A percentile compares a stretch with the other conserved stretches of the same genome.
phyloP scores from a whole-genome alignment of 306 rosid species.

The Dalbergia oliveri region DNA sequence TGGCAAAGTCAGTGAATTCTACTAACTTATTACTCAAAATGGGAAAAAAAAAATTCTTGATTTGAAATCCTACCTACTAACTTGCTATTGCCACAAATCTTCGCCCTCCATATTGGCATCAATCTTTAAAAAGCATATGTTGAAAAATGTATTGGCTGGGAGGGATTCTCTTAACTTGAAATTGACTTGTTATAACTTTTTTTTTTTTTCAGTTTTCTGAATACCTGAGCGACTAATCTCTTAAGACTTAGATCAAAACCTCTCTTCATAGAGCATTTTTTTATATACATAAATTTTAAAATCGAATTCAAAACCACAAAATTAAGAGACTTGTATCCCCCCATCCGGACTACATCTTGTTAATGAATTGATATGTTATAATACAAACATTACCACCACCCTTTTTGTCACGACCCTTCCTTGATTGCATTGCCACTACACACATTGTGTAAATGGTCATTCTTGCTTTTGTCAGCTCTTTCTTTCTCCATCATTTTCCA shows the following conservation, averaged over 20 bases:
- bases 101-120: conserved; percentile 43
- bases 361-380: not conserved
- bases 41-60: conserved; percentile 15
- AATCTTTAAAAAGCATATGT: conserved; percentile 34
- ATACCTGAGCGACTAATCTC: no score
- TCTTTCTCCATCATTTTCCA: conserved; percentile 45
- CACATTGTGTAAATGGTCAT: conserved; percentile 34
- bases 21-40: conserved; percentile 28
- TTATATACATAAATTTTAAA: no score
- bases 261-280: no score
- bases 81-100: conserved; percentile 12
- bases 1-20: conserved; percentile 40
- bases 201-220: not conserved
- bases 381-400: conserved; percentile 19
- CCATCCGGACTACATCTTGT: no score
- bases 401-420: conserved; percentile 22
- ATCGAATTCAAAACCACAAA: no score
- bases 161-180: conserved; percentile 38
- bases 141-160: conserved; percentile 39
- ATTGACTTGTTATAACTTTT: conserved; percentile 35
- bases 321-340: no score
- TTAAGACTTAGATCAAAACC: no score
- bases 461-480: conserved; percentile 38
- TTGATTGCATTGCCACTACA: conserved; percentile 42
- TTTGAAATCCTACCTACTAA: conserved; percentile 46